These are phyloP conservation scores for Euphorbia tirucalli DNA, from an alignment of 345 rosid species.

Conservation along the genomic window DNA sequence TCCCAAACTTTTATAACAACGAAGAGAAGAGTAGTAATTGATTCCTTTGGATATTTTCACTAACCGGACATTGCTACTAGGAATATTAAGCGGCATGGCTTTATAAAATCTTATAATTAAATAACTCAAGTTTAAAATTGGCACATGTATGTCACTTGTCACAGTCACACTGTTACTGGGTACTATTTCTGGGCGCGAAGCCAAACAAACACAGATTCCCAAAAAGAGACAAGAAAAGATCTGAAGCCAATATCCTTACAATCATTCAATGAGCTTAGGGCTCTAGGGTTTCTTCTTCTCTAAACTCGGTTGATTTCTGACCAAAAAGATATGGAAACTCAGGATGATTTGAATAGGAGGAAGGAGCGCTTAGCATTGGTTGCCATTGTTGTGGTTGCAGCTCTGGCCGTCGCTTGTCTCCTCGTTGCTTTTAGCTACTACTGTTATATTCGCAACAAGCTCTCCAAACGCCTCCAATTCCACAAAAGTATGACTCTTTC, in stretches of 20 bases:
- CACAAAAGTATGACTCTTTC: slow-evolving; percentile 39
- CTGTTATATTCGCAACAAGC: slow-evolving; percentile 85
- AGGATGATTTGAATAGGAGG: slow-evolving; percentile 42
- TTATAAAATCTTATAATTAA: no score
- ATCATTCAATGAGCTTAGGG: slow-evolving; percentile 11
- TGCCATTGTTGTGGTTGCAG: slow-evolving; percentile 73
- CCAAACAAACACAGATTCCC: background rate
- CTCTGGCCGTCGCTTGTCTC: slow-evolving; percentile 64
- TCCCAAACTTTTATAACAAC: no score
- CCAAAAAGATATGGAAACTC: slow-evolving; percentile 35
- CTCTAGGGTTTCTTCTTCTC: slow-evolving; percentile 27
- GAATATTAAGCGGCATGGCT: no score
- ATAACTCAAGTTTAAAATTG: no score
- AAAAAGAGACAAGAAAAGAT: no score
- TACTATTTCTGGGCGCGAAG: slow-evolving; percentile 11
- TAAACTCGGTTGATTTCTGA: background rate
- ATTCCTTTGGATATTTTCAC: no score
- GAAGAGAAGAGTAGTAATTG: no score
- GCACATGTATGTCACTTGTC: no score
- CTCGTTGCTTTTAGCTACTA: slow-evolving; percentile 87
- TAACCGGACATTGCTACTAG: no score
- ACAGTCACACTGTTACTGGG: background rate
- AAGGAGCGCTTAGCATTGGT: slow-evolving; percentile 63
- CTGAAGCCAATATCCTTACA: background rate
- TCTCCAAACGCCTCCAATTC: slow-evolving; percentile 53